Evolutionary conservation across 495 filamentous ascomycete genomes (phyloP), one percentile per base, ranked within the genome.

Genomic region (Apodospora peruviana): DNA sequence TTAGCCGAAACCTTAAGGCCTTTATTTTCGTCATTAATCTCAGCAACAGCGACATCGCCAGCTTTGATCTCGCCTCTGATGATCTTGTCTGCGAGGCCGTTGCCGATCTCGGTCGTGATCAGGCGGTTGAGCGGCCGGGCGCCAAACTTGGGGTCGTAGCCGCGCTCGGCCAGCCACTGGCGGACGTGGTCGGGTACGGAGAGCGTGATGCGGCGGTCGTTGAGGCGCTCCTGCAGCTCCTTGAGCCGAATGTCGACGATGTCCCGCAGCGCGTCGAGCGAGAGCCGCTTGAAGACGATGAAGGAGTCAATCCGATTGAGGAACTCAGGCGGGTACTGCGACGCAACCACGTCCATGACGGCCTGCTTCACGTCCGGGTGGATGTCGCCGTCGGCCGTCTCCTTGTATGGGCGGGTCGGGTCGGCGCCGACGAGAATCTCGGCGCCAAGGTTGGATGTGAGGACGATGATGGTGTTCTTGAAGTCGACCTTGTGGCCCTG

Each of bases 401-500:
- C 76, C 45, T 80, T 76, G 59, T 84, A 77, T 0, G 72, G 74
- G 57, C 78, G 75, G 23, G 78, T 52, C 5, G 69, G 65, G 50
- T 86, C 70, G 25, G 74, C 73, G 32, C 74, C 80, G 29, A 88
- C 78, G 3, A 90, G 78, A 41, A 86, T 82, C 22, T 88, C 76
- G 4, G 86, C 84, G 58, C 91, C 86, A 34, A 98, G 82, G 64
- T 98, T 98, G 22, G 89, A 95, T 0, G 93, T 96, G 29, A 98
- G 75, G 0, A 97, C 91, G 57, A 98, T 95, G 53, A 97, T 83
- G 14, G 91, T 96, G 62, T 95, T 96, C 25, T 88, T 77, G 73
- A 97, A 97, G 62, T 97, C 93, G 40, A 98, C 82, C 59, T 90
- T 94, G 69, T 95, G 93, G 29, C 93, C 93, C 65, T 97, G 91